Percentiles rank a stretch among this genome's conserved stretches.
Evolutionary conservation across 2,329 filamentous ascomycete genomes (phyloP).

Genomic region (Sporothrix luriei): DNA sequence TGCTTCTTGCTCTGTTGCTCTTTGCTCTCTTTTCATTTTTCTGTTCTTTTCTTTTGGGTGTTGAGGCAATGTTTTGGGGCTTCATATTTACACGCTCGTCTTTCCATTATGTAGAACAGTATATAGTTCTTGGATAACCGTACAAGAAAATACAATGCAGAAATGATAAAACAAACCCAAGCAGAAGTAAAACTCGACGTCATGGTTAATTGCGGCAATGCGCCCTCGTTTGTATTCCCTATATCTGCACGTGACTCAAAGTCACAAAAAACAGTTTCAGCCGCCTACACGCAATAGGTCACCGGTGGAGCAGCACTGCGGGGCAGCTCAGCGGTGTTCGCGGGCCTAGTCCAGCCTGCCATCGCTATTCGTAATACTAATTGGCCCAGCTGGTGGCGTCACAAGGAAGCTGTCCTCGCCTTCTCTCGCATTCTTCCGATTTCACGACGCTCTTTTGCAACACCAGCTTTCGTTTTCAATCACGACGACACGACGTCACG

Average conservation of each 20-base stretch:
- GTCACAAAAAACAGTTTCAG: neutral
- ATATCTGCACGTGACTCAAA: neutral
- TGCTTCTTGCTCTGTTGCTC: neutral
- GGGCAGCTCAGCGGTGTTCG: constrained; percentile 16
- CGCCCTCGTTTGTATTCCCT: neutral
- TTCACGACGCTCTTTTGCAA: constrained; percentile 1
- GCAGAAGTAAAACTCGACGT: neutral
- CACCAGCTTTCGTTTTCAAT: neutral
- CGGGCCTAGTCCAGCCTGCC: constrained; percentile 14
- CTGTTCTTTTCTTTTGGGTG: neutral
- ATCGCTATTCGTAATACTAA: constrained; percentile 20
- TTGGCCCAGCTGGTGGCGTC: constrained; percentile 14
- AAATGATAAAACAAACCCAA: neutral
- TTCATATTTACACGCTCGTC: neutral
- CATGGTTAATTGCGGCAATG: neutral
- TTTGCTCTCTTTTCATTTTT: neutral
- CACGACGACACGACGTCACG: constrained; percentile 18
- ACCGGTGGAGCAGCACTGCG: constrained; percentile 10
- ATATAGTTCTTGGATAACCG: neutral
- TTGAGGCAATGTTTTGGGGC: neutral
- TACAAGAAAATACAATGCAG: neutral
- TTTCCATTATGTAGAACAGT: constrained; percentile 11
- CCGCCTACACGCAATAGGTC: too few species aligned
- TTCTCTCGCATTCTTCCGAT: constrained; percentile 7
- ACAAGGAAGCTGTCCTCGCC: neutral